Conservation (phyloP, 768 basidiomycete genomes). For the Russula vinacea region DNA sequence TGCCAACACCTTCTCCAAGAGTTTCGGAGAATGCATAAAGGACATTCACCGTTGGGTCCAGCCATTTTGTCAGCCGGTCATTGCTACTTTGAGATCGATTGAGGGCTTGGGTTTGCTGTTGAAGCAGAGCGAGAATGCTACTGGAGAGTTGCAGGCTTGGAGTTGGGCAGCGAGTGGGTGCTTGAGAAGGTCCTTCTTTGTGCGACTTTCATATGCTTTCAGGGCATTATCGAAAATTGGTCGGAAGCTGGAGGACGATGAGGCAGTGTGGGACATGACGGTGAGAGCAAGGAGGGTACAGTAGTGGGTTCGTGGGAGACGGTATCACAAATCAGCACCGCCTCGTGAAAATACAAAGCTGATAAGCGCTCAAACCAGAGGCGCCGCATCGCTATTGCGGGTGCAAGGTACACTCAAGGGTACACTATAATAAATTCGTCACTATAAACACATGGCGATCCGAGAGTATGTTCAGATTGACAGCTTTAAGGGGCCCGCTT, state of each 20-base stretch:
- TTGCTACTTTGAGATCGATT: not conserved
- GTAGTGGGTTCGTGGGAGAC: no score
- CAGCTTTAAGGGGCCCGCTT: no score
- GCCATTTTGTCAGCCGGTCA: not conserved
- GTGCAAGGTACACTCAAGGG: no score
- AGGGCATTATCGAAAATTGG: not conserved
- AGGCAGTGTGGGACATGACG: not conserved
- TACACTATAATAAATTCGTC: no score
- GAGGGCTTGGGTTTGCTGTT: not conserved
- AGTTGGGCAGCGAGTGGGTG: not conserved
- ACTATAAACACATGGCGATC: no score
- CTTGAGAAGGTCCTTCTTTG: not conserved
- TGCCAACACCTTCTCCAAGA: not conserved
- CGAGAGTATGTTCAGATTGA: no score
- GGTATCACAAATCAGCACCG: no score
- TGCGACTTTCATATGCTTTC: not conserved
- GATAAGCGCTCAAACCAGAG: no score
- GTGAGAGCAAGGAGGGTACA: not conserved
- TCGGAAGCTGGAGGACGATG: not conserved
- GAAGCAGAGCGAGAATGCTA: not conserved
- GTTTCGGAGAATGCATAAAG: not conserved
- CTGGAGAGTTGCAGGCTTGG: not conserved
- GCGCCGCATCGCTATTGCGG: no score
- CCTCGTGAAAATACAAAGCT: no score
- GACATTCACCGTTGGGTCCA: not conserved